Conservation (phyloP, 177 flowering plant species). For the Vitis hybrid region DNA sequence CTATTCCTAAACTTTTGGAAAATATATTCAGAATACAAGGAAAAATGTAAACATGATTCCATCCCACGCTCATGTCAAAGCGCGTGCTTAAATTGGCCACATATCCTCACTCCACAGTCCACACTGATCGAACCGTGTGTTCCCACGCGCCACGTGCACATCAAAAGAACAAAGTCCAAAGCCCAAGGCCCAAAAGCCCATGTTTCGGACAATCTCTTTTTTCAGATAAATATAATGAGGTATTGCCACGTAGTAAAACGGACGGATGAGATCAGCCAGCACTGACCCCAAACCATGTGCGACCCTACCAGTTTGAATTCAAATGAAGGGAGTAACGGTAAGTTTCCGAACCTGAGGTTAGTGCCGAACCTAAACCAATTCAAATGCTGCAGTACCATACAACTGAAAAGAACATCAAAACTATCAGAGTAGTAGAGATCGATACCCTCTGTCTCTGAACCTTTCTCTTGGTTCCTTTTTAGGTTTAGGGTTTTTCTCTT, state of each 20-base stretch:
- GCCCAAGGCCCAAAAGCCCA: not conserved
- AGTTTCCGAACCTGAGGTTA: slow-evolving; percentile 30
- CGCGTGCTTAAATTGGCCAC: too few species aligned
- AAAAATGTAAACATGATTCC: too few species aligned
- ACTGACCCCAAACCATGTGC: slow-evolving; percentile 2
- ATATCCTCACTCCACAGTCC: too few species aligned
- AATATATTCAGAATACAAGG: too few species aligned
- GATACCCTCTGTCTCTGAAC: not conserved
- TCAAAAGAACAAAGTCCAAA: not conserved
- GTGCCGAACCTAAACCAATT: slow-evolving; percentile 12
- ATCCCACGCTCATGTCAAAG: too few species aligned
- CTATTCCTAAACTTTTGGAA: too few species aligned
- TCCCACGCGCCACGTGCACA: too few species aligned
- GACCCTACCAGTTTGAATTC: slow-evolving; percentile 49
- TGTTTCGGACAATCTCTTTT: not conserved
- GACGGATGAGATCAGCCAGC: slow-evolving; percentile 14
- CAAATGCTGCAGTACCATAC: not conserved
- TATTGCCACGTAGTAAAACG: not conserved
- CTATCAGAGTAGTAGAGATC: not conserved
- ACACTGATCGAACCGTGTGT: too few species aligned
- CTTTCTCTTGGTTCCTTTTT: not conserved
- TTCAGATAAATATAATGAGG: not conserved
- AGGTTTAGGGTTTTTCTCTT: not conserved
- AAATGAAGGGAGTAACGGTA: slow-evolving; percentile 42
- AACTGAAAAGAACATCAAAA: too few species aligned